Evolutionary conservation across 192 early-diverging fungal genomes (phyloP), one percentile per base, ranked within the genome.

Genomic region (Backusella morwellensis): DNA sequence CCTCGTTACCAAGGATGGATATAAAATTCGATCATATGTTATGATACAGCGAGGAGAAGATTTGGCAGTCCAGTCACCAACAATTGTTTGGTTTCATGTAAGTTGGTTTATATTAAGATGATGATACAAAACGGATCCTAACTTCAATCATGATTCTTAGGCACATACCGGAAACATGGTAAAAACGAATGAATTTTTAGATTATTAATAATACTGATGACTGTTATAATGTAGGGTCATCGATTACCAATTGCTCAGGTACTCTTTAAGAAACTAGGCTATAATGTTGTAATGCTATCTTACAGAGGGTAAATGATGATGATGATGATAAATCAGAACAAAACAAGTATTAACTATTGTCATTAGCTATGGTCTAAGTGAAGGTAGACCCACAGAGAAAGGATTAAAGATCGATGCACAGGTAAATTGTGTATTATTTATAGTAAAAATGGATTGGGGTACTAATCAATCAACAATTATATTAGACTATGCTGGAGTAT

Each of bases 221-320:
- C 29, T 41, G 36, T 12, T 41, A 21, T 38, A 17, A 40, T 21
- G 19, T 23, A 89, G 93, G 97, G 98, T 47, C 97, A 99, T 80
- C 86, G 98, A 29, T 87, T 99, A 72, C 96, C 96, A 5, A 95
- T 98, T 66, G 96, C 96, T 34, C 85, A 90, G 73, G 81, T 90
- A 15, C 85, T 98, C 66, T 89, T 94, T 76, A 80, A 85, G 32
- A 80, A 82, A 26, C 86, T 90, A 42, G 86, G 88, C 23, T 91
- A 89, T 87, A 98, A 99, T 82, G 91, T 99, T n/a, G 92, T 97
- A 69, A 95, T 98, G 94, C 86, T 98, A 32, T 97, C 96, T 35
- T 99, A 99, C 77, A 88, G 98, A 74, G 97, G 98, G 87, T 94
- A 89, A 80, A 78, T 29, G 19, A 47, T 47, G 15, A 47, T 5